Percentiles rank a stretch among this genome's conserved stretches.
Conservation (phyloP, 371 early-diverging fungal genomes). For the Syncephalis fuscata region DNA sequence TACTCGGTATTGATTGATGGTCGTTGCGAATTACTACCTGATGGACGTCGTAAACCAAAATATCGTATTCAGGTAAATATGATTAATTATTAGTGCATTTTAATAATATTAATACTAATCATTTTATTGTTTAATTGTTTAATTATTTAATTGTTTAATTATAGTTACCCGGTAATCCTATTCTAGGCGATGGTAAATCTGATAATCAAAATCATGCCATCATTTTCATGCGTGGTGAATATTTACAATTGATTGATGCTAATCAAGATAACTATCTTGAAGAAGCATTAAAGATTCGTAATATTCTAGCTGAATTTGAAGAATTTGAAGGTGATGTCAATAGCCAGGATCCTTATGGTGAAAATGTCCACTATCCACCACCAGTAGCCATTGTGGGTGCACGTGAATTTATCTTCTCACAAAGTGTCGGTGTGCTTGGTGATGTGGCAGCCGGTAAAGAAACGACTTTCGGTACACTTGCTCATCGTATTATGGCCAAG, state of each 20-base stretch:
- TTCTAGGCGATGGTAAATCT: constrained; percentile 81
- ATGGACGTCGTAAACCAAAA: constrained; percentile 53
- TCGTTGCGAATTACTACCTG: constrained; percentile 31
- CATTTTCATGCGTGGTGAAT: constrained; percentile 76
- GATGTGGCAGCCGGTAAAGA: constrained; percentile 88
- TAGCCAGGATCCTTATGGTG: constrained; percentile 3
- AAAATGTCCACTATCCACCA: constrained; percentile 5
- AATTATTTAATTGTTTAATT: too few species aligned
- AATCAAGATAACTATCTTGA: constrained; percentile 87
- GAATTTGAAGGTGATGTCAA: constrained; percentile 33
- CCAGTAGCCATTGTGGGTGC: constrained; percentile 87
- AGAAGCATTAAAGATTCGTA: constrained; percentile 76
- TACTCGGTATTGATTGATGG: constrained; percentile 68
- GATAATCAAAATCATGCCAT: constrained; percentile 83
- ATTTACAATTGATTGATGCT: constrained; percentile 71
- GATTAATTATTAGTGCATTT: too few species aligned
- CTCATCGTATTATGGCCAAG: constrained; percentile 75
- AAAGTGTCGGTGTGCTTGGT: constrained; percentile 73
- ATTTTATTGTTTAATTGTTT: too few species aligned
- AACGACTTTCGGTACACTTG: constrained; percentile 75
- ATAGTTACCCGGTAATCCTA: constrained; percentile 66
- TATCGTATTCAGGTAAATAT: constrained; percentile 34
- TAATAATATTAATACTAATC: too few species aligned
- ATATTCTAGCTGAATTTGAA: constrained; percentile 76
- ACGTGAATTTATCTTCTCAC: constrained; percentile 81